Percentiles rank a stretch among this genome's conserved stretches.
phyloP scores from a whole-genome alignment of 108 stramenopile species.

The Stephanodiscus triporus region DNA sequence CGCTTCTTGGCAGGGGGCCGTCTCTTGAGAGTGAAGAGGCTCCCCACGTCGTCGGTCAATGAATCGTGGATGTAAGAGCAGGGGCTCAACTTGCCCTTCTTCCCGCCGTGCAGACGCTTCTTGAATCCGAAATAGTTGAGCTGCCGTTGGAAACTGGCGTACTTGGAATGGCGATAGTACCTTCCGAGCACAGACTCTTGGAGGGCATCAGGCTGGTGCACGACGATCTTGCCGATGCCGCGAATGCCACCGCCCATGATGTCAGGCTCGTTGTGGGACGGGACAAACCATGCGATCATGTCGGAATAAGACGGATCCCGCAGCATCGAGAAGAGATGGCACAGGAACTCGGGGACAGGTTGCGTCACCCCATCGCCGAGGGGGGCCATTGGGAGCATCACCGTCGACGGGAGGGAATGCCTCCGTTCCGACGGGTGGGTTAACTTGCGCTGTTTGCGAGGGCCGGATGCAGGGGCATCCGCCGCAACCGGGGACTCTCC shows the following conservation, averaged over 20 bases:
- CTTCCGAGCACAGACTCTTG: too few species aligned
- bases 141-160: slow-evolving; percentile 48
- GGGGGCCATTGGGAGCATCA: background rate
- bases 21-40: slow-evolving; percentile 47
- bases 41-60: slow-evolving; percentile 29
- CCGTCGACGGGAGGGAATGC: slow-evolving; percentile 2
- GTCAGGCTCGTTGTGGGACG: too few species aligned
- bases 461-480: background rate
- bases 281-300: slow-evolving; percentile 45
- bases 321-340: slow-evolving; percentile 51
- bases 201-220: slow-evolving; percentile 67
- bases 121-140: slow-evolving; percentile 56
- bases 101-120: slow-evolving; percentile 41
- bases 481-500: background rate
- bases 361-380: too few species aligned
- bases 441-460: too few species aligned
- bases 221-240: slow-evolving; percentile 76
- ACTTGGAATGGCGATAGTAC: too few species aligned
- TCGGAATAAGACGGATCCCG: slow-evolving; percentile 31
- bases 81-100: slow-evolving; percentile 56
- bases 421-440: background rate
- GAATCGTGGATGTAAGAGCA: slow-evolving; percentile 55
- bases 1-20: slow-evolving; percentile 36
- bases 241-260: too few species aligned
- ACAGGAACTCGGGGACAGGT: slow-evolving; percentile 49